Percentiles rank a stretch among this genome's conserved stretches.
These are phyloP conservation scores for Sphagnum magellanicum DNA, from an alignment of 228 moss, liverwort and hornwort genomes.

Conservation along the genomic window DNA sequence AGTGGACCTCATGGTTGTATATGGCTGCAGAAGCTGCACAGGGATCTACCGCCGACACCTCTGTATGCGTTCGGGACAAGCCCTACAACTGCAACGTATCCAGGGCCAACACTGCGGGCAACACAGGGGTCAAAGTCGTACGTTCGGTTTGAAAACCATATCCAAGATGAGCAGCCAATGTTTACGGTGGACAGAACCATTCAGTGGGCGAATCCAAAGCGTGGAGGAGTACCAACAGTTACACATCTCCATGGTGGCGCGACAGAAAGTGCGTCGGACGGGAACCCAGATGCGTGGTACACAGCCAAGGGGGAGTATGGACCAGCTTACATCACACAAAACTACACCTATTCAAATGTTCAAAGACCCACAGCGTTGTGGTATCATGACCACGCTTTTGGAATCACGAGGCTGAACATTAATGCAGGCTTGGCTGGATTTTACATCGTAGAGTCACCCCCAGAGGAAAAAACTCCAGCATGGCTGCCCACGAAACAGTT, in stretches of 20 bases:
- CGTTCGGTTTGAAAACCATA: slow-evolving; percentile 38
- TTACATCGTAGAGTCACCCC: slow-evolving; percentile 18
- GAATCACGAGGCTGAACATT: slow-evolving; percentile 58
- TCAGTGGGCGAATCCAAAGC: slow-evolving; percentile 10
- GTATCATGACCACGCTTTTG: slow-evolving; percentile 73
- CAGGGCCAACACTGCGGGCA: slow-evolving; percentile 29
- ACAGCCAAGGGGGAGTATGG: slow-evolving; percentile 41
- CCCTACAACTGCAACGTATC: slow-evolving; percentile 7
- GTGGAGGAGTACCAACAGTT: slow-evolving; percentile 31
- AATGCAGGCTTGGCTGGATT: slow-evolving; percentile 35
- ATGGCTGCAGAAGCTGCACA: slow-evolving; percentile 22
- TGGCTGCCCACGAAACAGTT: slow-evolving; percentile 34
- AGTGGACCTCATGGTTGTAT: background rate
- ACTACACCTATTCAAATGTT: slow-evolving; percentile 45
- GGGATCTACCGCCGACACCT: slow-evolving; percentile 34
- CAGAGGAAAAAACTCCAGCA: slow-evolving; percentile 11
- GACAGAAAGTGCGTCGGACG: slow-evolving; percentile 23
- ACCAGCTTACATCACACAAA: slow-evolving; percentile 16
- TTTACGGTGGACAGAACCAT: slow-evolving; percentile 20
- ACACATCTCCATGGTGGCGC: slow-evolving; percentile 40
- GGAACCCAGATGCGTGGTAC: slow-evolving; percentile 73
- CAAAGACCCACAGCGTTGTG: slow-evolving; percentile 50
- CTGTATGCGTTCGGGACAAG: slow-evolving; percentile 27
- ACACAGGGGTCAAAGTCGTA: slow-evolving; percentile 7
- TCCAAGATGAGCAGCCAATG: slow-evolving; percentile 20